Base-by-base conservation (phyloP, 2,329 filamentous ascomycete genomes). In the Pyrenochaeta sp. region DNA sequence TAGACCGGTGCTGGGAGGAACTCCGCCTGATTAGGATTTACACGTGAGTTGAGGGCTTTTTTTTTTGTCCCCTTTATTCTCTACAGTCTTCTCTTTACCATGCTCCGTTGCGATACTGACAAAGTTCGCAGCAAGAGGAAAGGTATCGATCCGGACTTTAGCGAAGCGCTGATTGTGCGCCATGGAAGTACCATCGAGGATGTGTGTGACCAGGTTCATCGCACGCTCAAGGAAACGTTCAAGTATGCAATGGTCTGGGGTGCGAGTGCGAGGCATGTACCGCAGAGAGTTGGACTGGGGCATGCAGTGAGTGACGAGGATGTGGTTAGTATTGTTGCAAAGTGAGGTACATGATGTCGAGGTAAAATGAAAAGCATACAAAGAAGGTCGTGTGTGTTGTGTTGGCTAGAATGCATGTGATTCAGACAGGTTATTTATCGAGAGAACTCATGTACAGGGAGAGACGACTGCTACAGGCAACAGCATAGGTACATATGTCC, bases 221-320 rank as follows among this genome's bases (percentile, higher is more conserved):
- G 95, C 58, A 95, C 87, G 21, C 81, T 99, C 63, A 99, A 98
- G 85, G 96, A 99, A 60, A 97, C 92, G 4, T 99, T 98, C 84
- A 99, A 98, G 82, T 97, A 98, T 79, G 96, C 95, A 2, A 79
- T 98, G 63, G 95, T 99, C 0, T 99, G 96, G 96, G 95, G 95
- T 4, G 93, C 93, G 15, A 98, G 94, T 77, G 95, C 95, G 31
- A 87, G 92, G 69, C 96, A 99, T 81, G 83, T 98, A 31, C 95
- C 96, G 31, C 95, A 99, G 81, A 83, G 95, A 58, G 94, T 97
- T 32, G 96, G 95, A 1, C 77, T 99, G 68, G 82, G 86, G 6
- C 95, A 99, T 81, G 69, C 86, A 11, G 93, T 99, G 23, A 73
- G 80, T 5, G 87, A 89, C 66, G 87, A 88, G 74, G 87, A 89